Evolutionary conservation across 148 eudicot species (phyloP).

Genomic region (Rhododendron griersonianum): DNA sequence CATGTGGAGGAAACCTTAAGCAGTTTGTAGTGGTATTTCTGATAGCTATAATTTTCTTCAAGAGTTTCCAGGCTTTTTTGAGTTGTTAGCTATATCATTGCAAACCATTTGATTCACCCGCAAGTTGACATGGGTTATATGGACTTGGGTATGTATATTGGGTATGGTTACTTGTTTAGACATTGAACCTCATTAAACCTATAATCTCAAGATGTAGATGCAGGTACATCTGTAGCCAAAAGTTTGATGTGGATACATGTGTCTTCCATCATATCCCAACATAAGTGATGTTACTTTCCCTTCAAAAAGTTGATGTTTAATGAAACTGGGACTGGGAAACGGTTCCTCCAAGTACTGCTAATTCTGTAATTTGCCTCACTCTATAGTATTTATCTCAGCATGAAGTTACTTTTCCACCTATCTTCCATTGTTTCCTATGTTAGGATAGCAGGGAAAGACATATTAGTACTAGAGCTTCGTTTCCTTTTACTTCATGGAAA

Average conservation of each 20-base stretch:
- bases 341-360: background rate
- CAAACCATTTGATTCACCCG: background rate
- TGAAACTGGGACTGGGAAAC: background rate
- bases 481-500: background rate
- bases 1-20: slow-evolving; percentile 62
- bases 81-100: background rate
- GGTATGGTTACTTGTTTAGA: background rate
- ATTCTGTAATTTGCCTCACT: background rate
- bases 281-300: background rate
- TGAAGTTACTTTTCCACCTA: slow-evolving; percentile 2
- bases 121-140: background rate
- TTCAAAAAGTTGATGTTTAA: background rate
- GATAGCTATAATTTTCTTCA: background rate
- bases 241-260: background rate
- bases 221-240: background rate
- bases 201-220: background rate
- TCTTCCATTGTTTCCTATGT: background rate
- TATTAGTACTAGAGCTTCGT: background rate
- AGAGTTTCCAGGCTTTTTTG: background rate
- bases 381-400: background rate
- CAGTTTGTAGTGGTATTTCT: slow-evolving; percentile 57
- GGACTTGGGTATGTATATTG: background rate
- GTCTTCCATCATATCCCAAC: background rate
- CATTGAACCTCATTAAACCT: background rate
- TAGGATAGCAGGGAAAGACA: background rate